These are phyloP conservation scores for Carpinus fangiana DNA, from an alignment of 306 rosid species.

Conservation along the genomic window DNA sequence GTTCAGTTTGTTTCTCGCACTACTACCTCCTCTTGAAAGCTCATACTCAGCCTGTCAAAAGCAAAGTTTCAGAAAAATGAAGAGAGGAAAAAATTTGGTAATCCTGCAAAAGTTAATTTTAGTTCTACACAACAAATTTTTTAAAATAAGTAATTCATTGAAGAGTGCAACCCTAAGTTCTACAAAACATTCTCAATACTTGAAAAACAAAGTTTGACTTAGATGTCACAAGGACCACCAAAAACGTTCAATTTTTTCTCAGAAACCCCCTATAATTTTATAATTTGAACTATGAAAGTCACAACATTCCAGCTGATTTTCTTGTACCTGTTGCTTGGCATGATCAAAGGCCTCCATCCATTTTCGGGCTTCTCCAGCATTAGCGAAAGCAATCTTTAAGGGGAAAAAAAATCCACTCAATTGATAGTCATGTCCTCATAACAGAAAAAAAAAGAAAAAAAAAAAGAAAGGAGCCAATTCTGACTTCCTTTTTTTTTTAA, in stretches of 20 bases:
- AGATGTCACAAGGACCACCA: neutral
- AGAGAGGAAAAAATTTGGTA: slow-evolving; percentile 17
- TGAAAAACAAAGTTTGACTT: neutral
- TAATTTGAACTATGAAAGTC: neutral
- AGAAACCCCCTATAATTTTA: neutral
- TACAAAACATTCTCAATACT: neutral
- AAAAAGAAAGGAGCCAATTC: neutral
- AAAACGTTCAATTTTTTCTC: neutral
- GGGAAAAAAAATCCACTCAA: slow-evolving; percentile 20
- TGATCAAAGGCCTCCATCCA: slow-evolving; percentile 96
- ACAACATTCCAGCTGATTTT: slow-evolving; percentile 18
- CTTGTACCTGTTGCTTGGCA: slow-evolving; percentile 82
- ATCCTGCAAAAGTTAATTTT: slow-evolving; percentile 17
- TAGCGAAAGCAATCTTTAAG: slow-evolving; percentile 78
- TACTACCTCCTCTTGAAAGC: slow-evolving; percentile 44
- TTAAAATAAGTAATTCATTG: no score
- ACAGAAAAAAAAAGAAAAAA: neutral
- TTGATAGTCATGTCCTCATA: slow-evolving; percentile 11
- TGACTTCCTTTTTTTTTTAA: neutral
- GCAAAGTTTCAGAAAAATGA: slow-evolving; percentile 21
- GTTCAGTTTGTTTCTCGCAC: slow-evolving; percentile 63
- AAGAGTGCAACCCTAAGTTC: neutral
- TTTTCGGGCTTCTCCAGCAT: slow-evolving; percentile 66
- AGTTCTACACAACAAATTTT: neutral
- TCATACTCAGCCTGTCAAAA: slow-evolving; percentile 77